Percentiles rank a stretch among this genome's conserved stretches.
phyloP scores from a whole-genome alignment of 164 flowering plant species.

The Liriodendron chinense region DNA sequence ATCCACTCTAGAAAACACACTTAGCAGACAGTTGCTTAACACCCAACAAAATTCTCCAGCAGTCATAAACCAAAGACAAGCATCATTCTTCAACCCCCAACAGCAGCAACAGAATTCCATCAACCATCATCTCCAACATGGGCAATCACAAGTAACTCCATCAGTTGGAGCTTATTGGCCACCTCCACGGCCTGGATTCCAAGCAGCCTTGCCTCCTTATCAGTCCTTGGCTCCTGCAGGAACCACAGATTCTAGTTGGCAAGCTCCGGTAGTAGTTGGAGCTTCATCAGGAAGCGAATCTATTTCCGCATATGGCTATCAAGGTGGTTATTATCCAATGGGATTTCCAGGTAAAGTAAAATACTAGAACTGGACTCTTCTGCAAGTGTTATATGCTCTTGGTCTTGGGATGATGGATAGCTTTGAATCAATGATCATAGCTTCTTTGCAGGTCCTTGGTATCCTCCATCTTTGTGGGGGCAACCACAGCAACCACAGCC shows the following conservation, averaged over 20 bases:
- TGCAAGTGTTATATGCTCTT: not conserved
- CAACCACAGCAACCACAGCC: conserved; percentile 31
- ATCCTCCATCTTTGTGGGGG: conserved; percentile 33
- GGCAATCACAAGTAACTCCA: conserved; percentile 18
- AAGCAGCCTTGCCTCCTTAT: conserved; percentile 15
- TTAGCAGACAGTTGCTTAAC: conserved; percentile 15
- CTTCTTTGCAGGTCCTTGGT: conserved; percentile 33
- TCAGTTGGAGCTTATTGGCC: conserved; percentile 21
- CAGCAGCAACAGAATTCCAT: conserved; percentile 11
- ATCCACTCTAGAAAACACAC: conserved; percentile 14
- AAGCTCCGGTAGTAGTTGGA: conserved; percentile 19
- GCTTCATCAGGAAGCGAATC: conserved; percentile 23
- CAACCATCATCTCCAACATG: conserved; percentile 7
- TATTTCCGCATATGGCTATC: conserved; percentile 27
- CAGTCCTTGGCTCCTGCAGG: conserved; percentile 19
- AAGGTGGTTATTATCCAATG: conserved; percentile 26
- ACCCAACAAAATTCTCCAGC: conserved; percentile 14
- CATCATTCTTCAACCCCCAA: conserved; percentile 7
- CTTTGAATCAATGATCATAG: not conserved
- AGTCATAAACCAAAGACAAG: conserved; percentile 15
- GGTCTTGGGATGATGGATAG: not conserved
- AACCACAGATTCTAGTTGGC: conserved; percentile 20
- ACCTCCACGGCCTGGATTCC: conserved; percentile 23
- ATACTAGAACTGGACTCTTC: not conserved
- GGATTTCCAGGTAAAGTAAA: conserved; percentile 31